Evolutionary conservation across 2,329 filamentous ascomycete genomes (phyloP).

Genomic region (Colletotrichum sp.): DNA sequence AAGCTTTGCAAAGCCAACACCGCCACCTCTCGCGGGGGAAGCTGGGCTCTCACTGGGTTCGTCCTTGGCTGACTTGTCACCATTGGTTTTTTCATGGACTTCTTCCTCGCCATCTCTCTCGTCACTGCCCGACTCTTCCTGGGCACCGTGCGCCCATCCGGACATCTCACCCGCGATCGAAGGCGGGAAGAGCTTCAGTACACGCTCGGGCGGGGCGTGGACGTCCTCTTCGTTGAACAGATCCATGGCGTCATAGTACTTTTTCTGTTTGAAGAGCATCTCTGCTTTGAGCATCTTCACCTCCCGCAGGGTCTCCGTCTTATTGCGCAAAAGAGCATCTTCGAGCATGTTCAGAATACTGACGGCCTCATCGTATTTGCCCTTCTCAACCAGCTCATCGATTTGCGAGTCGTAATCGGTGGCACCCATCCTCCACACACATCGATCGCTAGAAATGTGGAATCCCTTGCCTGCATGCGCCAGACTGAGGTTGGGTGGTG

Average conservation of each 20-base stretch:
- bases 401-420: constrained; percentile 92
- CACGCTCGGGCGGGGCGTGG: constrained; percentile 85
- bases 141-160: constrained; percentile 44
- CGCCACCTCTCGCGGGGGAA: constrained; percentile 40
- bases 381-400: constrained; percentile 76
- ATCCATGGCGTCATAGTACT: constrained; percentile 86
- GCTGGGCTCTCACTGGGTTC: constrained; percentile 28
- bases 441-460: constrained; percentile 87
- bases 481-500: constrained; percentile 90
- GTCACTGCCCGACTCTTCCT: constrained; percentile 51
- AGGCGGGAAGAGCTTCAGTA: constrained; percentile 83
- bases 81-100: constrained; percentile 35
- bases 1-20: constrained; percentile 58
- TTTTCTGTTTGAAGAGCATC: constrained; percentile 78
- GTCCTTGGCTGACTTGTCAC: constrained; percentile 31
- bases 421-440: constrained; percentile 95
- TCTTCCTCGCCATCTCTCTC: constrained; percentile 33
- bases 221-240: constrained; percentile 86
- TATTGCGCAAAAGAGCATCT: constrained; percentile 86
- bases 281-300: constrained; percentile 94
- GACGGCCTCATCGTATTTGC: constrained; percentile 87
- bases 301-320: constrained; percentile 79
- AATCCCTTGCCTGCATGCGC: constrained; percentile 97
- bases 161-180: constrained; percentile 85
- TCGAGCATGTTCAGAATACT: constrained; percentile 90